phyloP scores from a whole-genome alignment of 1,139 yeast species.

The Hemisphaericaspora lyxosophila region DNA sequence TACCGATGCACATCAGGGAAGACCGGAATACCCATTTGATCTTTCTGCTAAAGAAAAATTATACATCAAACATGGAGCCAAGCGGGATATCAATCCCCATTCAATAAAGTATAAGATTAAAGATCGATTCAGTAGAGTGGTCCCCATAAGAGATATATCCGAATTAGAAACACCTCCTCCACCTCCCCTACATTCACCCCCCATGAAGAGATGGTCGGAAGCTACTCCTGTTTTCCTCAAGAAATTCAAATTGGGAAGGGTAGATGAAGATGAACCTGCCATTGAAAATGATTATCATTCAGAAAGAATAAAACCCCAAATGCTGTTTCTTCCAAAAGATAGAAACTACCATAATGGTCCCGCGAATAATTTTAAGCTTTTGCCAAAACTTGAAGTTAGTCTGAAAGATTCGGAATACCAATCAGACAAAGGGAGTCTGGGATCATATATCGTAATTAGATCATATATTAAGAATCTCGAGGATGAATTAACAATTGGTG shows the following conservation, averaged over 20 bases:
- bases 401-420: neutral
- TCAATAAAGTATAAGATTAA: slow-evolving; percentile 17
- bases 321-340: neutral
- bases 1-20: neutral
- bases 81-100: slow-evolving; percentile 5
- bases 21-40: neutral
- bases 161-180: neutral
- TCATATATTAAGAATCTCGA: slow-evolving; percentile 27
- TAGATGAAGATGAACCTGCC: neutral
- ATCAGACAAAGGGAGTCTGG: neutral
- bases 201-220: slow-evolving; percentile 11
- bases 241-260: slow-evolving; percentile 12
- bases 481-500: slow-evolving; percentile 35
- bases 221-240: slow-evolving; percentile 38
- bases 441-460: slow-evolving; percentile 23
- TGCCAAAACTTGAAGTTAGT: neutral
- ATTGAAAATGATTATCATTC: neutral
- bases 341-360: neutral
- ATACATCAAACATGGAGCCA: slow-evolving; percentile 3
- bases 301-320: neutral
- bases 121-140: slow-evolving; percentile 20
- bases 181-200: slow-evolving; percentile 3
- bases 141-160: slow-evolving; percentile 8
- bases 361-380: neutral
- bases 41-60: neutral